These are phyloP conservation scores for Geotrichum histeridarum DNA, from an alignment of 1,139 yeast genomes.

Conservation along the genomic window DNA sequence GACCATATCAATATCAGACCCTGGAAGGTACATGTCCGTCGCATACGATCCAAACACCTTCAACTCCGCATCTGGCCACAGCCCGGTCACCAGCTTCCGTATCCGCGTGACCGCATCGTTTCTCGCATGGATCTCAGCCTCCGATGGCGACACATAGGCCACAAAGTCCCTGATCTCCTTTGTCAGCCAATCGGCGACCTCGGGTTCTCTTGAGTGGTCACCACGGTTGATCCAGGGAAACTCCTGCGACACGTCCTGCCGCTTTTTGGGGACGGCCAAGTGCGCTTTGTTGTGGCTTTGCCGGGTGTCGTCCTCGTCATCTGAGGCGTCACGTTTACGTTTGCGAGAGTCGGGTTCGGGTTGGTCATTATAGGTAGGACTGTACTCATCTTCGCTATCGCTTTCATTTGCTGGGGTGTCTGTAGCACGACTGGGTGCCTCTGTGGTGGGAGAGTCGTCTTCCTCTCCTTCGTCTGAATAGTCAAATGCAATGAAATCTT, in stretches of 20 bases:
- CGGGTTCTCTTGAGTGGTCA: constrained; percentile 63
- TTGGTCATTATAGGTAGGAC: neutral
- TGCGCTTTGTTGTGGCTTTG: constrained; percentile 26
- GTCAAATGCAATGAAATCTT: constrained; percentile 19
- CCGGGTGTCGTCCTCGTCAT: constrained; percentile 31
- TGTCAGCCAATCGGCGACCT: constrained; percentile 82
- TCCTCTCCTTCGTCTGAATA: constrained; percentile 19
- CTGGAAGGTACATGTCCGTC: constrained; percentile 88
- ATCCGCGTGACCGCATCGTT: constrained; percentile 61
- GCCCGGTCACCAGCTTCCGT: constrained; percentile 49
- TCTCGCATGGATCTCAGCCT: constrained; percentile 64
- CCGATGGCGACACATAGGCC: constrained; percentile 80
- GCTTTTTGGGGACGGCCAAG: constrained; percentile 19
- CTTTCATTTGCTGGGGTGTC: constrained; percentile 21
- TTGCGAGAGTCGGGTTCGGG: constrained; percentile 21
- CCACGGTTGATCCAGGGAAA: constrained; percentile 80
- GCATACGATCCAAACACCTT: constrained; percentile 95
- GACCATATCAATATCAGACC: constrained; percentile 95
- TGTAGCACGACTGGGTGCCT: too few relatives aligned
- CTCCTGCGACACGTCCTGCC: constrained; percentile 33
- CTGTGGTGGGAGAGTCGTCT: constrained; percentile 10
- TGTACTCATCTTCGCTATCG: constrained; percentile 11
- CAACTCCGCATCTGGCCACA: constrained; percentile 80
- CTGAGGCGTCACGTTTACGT: constrained; percentile 20
- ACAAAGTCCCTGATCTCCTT: constrained; percentile 84